These are phyloP conservation scores for Penicillium paradoxum DNA, from an alignment of 495 filamentous ascomycete genomes.

Conservation along the genomic window DNA sequence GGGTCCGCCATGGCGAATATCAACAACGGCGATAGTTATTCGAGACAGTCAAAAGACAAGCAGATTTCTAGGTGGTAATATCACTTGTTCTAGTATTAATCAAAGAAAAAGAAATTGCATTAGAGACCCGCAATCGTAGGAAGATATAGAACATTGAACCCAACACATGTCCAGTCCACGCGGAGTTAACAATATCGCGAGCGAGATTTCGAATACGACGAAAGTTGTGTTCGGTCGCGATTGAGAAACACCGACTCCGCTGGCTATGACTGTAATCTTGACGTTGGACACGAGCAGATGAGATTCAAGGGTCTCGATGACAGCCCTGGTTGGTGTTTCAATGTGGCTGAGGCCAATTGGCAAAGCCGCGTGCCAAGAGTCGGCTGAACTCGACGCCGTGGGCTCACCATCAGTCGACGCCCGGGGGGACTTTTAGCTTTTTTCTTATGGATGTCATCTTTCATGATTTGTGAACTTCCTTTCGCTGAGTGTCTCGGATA, in stretches of 20 bases:
- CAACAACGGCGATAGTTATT: neutral
- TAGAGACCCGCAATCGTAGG: neutral
- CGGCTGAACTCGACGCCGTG: slow-evolving; percentile 13
- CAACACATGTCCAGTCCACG: neutral
- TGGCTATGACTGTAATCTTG: neutral
- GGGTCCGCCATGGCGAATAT: slow-evolving; percentile 2
- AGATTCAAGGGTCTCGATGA: neutral
- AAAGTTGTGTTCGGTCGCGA: neutral
- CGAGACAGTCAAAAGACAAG: neutral
- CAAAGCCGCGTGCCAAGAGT: slow-evolving; percentile 5
- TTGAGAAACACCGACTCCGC: neutral
- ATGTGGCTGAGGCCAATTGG: neutral
- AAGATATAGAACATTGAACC: neutral
- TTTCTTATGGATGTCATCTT: neutral
- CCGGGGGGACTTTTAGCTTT: slow-evolving; percentile 5
- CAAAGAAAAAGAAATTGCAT: neutral
- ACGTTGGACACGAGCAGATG: neutral
- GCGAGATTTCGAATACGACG: slow-evolving; percentile 3
- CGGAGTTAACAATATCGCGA: neutral
- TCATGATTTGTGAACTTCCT: neutral
- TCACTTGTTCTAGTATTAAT: neutral
- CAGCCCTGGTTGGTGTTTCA: neutral
- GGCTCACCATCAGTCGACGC: slow-evolving; percentile 1
- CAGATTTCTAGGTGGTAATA: too few species aligned
- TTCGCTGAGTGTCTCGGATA: neutral